Evolutionary conservation across 2,329 filamentous ascomycete species (phyloP).

Genomic region (Ceratocystis harringtonii): DNA sequence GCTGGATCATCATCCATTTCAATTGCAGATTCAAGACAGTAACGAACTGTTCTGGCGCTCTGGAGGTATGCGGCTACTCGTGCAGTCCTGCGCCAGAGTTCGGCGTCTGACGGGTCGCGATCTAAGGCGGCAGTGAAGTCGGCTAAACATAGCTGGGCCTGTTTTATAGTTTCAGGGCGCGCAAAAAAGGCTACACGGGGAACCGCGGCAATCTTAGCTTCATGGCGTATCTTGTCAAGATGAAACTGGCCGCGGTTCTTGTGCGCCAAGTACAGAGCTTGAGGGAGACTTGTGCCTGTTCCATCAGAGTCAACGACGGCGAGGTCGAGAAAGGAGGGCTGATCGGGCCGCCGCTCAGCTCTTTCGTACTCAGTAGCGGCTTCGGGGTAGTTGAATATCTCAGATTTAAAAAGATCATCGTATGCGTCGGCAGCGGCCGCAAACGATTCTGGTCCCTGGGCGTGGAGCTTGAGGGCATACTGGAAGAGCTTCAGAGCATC

Average conservation of each 20-base stretch:
- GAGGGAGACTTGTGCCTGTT: slow-evolving; percentile 55
- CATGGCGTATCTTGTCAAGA: slow-evolving; percentile 56
- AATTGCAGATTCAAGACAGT: slow-evolving; percentile 50
- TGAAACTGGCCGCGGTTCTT: slow-evolving; percentile 92
- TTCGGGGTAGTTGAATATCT: slow-evolving; percentile 87
- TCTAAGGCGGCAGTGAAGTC: slow-evolving; percentile 46
- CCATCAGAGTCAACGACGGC: slow-evolving; percentile 15
- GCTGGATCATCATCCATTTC: slow-evolving; percentile 53
- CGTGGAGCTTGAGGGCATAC: slow-evolving; percentile 75
- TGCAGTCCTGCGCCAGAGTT: slow-evolving; percentile 46
- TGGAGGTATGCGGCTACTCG: slow-evolving; percentile 43
- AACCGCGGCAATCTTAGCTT: slow-evolving; percentile 24
- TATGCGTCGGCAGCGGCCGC: slow-evolving; percentile 69
- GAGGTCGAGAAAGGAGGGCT: slow-evolving; percentile 28
- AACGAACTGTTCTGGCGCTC: slow-evolving; percentile 42
- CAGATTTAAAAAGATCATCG: slow-evolving; percentile 68
- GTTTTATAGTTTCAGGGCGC: slow-evolving; percentile 26
- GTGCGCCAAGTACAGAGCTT: slow-evolving; percentile 82
- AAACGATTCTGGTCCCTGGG: slow-evolving; percentile 66
- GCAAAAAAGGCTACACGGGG: slow-evolving; percentile 25
- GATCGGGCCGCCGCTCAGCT: slow-evolving; percentile 41
- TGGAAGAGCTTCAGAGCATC: slow-evolving; percentile 94
- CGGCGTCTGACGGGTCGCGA: slow-evolving; percentile 51
- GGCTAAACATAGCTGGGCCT: slow-evolving; percentile 34
- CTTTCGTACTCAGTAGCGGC: slow-evolving; percentile 72